Conservation (phyloP, 2,329 filamentous ascomycete genomes). For the Simplicillium sp. region DNA sequence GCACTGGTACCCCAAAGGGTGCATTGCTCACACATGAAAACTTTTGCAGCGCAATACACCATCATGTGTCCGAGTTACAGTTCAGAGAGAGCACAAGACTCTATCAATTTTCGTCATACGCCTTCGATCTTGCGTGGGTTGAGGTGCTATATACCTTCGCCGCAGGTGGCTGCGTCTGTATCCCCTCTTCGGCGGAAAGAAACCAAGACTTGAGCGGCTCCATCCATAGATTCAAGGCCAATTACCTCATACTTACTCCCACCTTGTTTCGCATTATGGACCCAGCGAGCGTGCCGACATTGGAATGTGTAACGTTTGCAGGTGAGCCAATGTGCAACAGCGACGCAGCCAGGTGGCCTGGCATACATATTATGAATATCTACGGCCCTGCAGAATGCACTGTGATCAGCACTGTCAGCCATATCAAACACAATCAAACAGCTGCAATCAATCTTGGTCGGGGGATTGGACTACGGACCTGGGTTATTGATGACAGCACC, state of each 20-base stretch:
- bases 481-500: constrained; percentile 2
- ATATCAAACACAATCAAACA: constrained; percentile 3
- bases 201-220: constrained; percentile 1
- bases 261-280: constrained; percentile 6
- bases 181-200: not conserved
- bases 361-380: constrained; percentile 2
- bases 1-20: constrained; percentile 44
- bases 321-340: constrained; percentile 22
- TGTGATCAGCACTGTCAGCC: constrained; percentile 10
- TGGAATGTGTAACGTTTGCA: constrained; percentile 8
- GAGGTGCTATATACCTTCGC: constrained; percentile 1
- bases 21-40: constrained; percentile 33
- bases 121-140: constrained; percentile 7
- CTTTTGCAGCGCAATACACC: constrained; percentile 26
- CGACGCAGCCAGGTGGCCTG: constrained; percentile 7
- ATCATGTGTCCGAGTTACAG: constrained; percentile 18
- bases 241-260: constrained; percentile 3
- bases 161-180: not conserved
- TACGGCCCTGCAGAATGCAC: constrained; percentile 10
- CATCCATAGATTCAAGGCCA: not conserved
- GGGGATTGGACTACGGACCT: not conserved
- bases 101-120: constrained; percentile 8
- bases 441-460: constrained; percentile 2
- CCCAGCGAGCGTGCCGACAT: not conserved
- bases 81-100: constrained; percentile 2